Evolutionary conservation across 2,329 filamentous ascomycete species (phyloP).

Genomic region (Plectosphaerella plurivora): DNA sequence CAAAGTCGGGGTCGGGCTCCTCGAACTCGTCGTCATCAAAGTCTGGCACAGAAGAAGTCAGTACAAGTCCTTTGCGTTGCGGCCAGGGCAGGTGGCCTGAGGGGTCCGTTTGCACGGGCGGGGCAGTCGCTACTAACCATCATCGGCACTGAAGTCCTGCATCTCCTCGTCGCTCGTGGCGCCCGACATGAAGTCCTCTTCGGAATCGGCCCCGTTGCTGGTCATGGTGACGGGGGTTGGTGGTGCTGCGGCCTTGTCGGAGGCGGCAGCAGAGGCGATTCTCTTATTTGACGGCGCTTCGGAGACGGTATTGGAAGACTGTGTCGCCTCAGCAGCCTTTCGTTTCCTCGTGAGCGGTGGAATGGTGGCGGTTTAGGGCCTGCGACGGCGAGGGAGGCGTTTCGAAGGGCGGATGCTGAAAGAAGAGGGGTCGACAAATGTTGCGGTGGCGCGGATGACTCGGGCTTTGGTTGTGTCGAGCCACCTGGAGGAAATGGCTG

Average conservation of each 20-base stretch:
- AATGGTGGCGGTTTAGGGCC: constrained; percentile 44
- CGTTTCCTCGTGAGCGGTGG: constrained; percentile 55
- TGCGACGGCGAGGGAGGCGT: constrained; percentile 7
- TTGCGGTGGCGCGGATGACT: too few species aligned
- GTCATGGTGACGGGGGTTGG: constrained; percentile 53
- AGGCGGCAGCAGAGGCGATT: constrained; percentile 46
- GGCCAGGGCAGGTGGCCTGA: too few species aligned
- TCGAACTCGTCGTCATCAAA: constrained; percentile 55
- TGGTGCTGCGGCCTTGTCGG: constrained; percentile 38
- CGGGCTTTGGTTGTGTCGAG: too few species aligned
- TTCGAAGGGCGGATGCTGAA: constrained; percentile 3
- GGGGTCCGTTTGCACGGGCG: neutral
- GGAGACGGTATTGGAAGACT: constrained; percentile 35
- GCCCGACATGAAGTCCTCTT: constrained; percentile 88
- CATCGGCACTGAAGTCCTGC: constrained; percentile 75
- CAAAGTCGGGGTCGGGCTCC: constrained; percentile 51
- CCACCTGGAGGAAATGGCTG: too few species aligned
- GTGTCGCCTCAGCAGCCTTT: constrained; percentile 63
- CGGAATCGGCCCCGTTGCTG: constrained; percentile 78
- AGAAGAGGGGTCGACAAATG: too few species aligned
- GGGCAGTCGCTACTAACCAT: constrained; percentile 16
- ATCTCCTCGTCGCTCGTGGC: constrained; percentile 73
- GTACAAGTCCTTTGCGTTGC: neutral
- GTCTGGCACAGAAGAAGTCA: constrained; percentile 30
- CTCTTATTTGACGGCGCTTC: constrained; percentile 46